Conservation (phyloP, 2,329 filamentous ascomycete genomes). For the Myriosclerotinia curreyana region DNA sequence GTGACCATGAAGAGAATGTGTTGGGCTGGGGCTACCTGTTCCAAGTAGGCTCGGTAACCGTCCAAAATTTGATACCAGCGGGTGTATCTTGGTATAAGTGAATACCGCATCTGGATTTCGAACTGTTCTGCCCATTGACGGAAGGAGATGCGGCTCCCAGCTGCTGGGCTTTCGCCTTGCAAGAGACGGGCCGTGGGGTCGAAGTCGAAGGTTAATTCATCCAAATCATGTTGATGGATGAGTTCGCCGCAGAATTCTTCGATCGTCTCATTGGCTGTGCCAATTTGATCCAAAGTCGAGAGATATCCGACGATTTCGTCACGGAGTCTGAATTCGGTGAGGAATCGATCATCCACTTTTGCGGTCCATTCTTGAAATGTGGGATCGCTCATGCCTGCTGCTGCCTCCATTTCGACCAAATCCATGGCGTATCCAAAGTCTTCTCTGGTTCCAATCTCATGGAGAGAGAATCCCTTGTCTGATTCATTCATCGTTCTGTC, state of each 20-base stretch:
- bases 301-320: background rate
- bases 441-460: rapidly evolving
- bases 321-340: background rate
- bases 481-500: background rate
- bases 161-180: rapidly evolving
- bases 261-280: background rate
- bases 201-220: background rate
- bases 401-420: background rate
- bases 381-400: background rate
- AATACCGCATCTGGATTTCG: background rate
- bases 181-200: background rate
- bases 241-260: background rate
- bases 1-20: background rate
- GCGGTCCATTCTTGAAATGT: background rate
- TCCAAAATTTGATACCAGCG: background rate
- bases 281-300: rapidly evolving
- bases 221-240: background rate
- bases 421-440: background rate
- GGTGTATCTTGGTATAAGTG: rapidly evolving
- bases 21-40: background rate
- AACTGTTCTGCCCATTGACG: background rate
- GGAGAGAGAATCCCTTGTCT: background rate
- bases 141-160: background rate
- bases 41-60: background rate
- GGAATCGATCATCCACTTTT: background rate